Evolutionary conservation across 2,329 filamentous ascomycete species (phyloP), one percentile per base, ranked within the genome.

Genomic region (Ascochyta clinopodiicola): DNA sequence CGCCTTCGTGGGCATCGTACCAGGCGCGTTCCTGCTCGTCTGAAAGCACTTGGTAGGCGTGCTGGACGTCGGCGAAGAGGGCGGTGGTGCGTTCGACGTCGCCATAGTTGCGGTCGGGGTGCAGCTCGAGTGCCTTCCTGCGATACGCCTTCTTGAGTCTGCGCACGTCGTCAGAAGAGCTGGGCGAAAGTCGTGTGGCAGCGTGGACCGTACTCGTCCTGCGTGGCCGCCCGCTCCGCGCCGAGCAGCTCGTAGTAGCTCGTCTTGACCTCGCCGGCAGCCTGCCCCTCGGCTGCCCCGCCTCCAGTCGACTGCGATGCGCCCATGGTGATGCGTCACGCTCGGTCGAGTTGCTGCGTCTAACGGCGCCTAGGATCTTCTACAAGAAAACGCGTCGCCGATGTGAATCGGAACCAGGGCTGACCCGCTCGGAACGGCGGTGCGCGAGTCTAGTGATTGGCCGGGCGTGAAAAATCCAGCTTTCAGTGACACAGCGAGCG

Each of bases 61-160:
- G 85, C 75, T 97, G 94, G 25, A 98, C 84, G 71, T 97, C 92
- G 44, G 95, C 92, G 73, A 99, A 99, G 47, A 88, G 86, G 63
- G 82, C 85, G 1, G 95, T 99, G 2, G 94, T 88, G 60, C 87
- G 85, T 68, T 96, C 92, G 58, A 89, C 88, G 70, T 97, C 88
- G 67, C 90, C 88, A 73, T 90, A 88, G 75, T 99, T 99, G 64
- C 93, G 90, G 77, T 99, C 95, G 0, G 95, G 95, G 74, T 99
- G 95, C 9, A 98, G 82, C 74, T 97, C 92, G 44, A 99, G 85
- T 1, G 95, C 95, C 73, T 94, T 97, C 59, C 81, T 87, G 61
- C 92, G 87, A 77, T 99, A 99, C 13, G 93, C 92, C 70, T 92
- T 96, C 71, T 96, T 96, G 70, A 99, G 92, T 61, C 90, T 94